Base-by-base conservation (phyloP, 148 eudicot genomes). In the Chenopodium album region DNA sequence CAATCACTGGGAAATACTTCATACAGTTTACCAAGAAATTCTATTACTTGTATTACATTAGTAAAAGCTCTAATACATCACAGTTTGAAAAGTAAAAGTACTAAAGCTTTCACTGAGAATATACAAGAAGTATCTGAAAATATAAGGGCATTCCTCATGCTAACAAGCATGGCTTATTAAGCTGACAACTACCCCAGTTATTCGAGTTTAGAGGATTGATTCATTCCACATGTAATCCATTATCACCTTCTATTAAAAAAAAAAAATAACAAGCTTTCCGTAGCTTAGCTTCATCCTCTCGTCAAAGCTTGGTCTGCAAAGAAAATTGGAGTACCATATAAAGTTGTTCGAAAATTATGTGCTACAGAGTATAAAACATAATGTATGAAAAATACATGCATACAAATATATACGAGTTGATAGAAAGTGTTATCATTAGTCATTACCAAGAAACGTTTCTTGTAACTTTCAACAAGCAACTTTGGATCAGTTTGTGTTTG, bases 401-500 rank as follows among this genome's bases (percentile, higher is more conserved):
- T 41, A 6, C 6, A 41, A 41, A 41, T 41, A 41, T 41, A 41
- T 41, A 6, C 44, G 44, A 41, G 44, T 41, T 41, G 44, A 41
- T 41, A 41, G 37, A 41, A 4, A 14, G 22, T 3, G 22, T 17
- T 17, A 56, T 17, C 62, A 56, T 10, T 88, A 56, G 17, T 17
- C 62, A 56, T 10, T 88, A 89, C 91, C 93, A 79, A 65, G 84
- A 88, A 93, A 64, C 92, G 89, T 54, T 80, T 90, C 89, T 88
- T 93, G 86, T 90, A 93, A 73, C 79, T 78, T 80, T 89, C 90
- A 37, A 90, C 86, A 48, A 80, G 91, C 86, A 91, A 85, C 86
- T 87, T 88, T 62, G 94, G 91, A 82, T 91, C 92, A 13, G 81
- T 78, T 60, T 64, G 52, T 50, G 97, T 93, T 82, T 85, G 86